Conservation (phyloP, 768 basidiomycete species). For the Glaciozyma antarctica region DNA sequence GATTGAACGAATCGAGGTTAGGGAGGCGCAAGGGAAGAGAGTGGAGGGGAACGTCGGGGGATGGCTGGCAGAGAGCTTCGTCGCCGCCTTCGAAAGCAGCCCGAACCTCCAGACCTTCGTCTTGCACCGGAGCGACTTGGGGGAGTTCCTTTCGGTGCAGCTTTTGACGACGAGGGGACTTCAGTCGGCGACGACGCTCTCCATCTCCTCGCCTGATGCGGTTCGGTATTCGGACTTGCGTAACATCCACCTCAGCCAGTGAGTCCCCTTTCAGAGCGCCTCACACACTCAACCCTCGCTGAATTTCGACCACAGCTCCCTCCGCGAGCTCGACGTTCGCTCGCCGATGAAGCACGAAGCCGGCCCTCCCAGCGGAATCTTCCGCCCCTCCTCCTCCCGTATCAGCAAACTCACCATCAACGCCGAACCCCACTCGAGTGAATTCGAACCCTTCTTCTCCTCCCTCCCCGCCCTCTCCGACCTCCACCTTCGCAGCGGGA, state of each 20-base stretch:
- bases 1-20: background rate
- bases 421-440: background rate
- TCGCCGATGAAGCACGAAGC: slow-evolving; percentile 2
- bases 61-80: background rate
- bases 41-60: background rate
- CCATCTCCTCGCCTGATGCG: background rate
- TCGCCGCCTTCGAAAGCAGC: background rate
- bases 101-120: background rate
- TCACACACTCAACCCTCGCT: too few species aligned
- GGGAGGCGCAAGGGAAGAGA: background rate
- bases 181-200: background rate
- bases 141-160: background rate
- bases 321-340: background rate
- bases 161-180: background rate
- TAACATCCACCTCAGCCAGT: background rate
- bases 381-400: background rate
- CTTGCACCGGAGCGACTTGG: background rate
- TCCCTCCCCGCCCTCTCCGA: background rate
- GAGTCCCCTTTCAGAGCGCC: too few species aligned
- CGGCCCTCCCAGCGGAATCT: background rate
- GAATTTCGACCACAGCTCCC: background rate
- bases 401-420: background rate
- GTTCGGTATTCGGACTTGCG: background rate
- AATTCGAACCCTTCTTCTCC: slow-evolving; percentile 3
- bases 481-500: slow-evolving; percentile 3